phyloP scores from a whole-genome alignment of 2,329 filamentous ascomycete species.

The Cladobotryum protrusum region DNA sequence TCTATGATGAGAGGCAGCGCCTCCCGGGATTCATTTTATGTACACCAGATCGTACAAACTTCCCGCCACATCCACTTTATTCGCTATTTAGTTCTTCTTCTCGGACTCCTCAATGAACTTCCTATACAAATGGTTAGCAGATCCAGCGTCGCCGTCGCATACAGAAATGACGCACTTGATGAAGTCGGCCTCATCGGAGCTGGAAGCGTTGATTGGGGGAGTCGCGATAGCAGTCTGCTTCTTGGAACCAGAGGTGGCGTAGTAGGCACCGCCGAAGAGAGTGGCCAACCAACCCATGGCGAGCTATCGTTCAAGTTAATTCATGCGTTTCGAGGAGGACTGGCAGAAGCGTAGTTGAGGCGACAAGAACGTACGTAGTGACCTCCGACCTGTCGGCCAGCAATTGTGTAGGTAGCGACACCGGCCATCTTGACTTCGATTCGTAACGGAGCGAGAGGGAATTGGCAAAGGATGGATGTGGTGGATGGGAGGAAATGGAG shows the following conservation, averaged over 20 bases:
- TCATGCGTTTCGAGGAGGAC: background rate
- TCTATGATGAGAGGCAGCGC: no score
- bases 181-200: constrained; percentile 58
- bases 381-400: constrained; percentile 54
- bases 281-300: constrained; percentile 50
- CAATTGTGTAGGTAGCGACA: constrained; percentile 44
- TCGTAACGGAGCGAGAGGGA: constrained; percentile 12
- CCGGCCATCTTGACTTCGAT: constrained; percentile 30
- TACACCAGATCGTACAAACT: constrained; percentile 25
- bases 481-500: constrained; percentile 4
- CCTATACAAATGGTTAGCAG: constrained; percentile 26
- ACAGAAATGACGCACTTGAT: constrained; percentile 49
- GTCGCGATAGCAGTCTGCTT: constrained; percentile 37
- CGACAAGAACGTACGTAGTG: constrained; percentile 47
- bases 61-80: constrained; percentile 14
- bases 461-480: constrained; percentile 10
- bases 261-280: constrained; percentile 44
- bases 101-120: constrained; percentile 36
- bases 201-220: constrained; percentile 57
- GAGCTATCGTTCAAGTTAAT: constrained; percentile 37
- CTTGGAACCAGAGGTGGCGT: constrained; percentile 39
- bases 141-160: constrained; percentile 1
- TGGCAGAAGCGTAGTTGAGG: constrained; percentile 9
- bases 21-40: no score
- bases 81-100: constrained; percentile 33